Base-by-base conservation (phyloP, 2,329 filamentous ascomycete species). In the Fusarium setosum region DNA sequence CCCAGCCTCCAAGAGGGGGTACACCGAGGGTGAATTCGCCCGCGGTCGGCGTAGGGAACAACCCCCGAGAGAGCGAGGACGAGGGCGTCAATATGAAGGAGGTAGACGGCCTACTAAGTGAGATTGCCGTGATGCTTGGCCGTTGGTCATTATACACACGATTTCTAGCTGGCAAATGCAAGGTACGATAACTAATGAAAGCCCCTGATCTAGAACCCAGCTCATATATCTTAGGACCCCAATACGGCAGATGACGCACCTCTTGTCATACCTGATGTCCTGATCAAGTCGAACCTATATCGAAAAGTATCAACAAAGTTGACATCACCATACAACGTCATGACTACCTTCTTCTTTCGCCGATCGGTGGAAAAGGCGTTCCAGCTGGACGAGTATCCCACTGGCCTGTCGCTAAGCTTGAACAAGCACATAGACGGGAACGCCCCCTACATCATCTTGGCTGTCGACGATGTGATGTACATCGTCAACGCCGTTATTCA, bases 401-500 rank as follows among this genome's bases (percentile, higher is more conserved):
- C 85, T 1, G 93, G 93, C 18, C 82, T 99, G 18, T 92, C 92
- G 0, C 83, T 99, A 31, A 93, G 90, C 73, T 83, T 90, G 38
- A 90, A 86, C 72, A 92, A 86, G 72, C 84, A 90, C 4, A 83
- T 97, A 40, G 88, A 91, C 51, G 87, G 90, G 58, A 93, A 94
- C 70, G 87, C 93, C 4, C 96, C 96, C 1, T 96, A 93, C 74
- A 97, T 99, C 72, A 95, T 96, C 40, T 94, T 94, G 3, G 94
- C 95, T 1, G 94, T 99, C 9, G 96, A 99, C 81, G 96, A 97
- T 80, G 94, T 98, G 73, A 98, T 99, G 95, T 99, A 98, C 79
- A 97, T 99, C 71, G 92, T 97, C 75, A 97, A 96, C 75, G 91
- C 95, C 49, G 92, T 98, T 31, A 84, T 98, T 8, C 91, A 96